Conservation (phyloP, 139 green algal species). For the Tetraselmis striata region DNA sequence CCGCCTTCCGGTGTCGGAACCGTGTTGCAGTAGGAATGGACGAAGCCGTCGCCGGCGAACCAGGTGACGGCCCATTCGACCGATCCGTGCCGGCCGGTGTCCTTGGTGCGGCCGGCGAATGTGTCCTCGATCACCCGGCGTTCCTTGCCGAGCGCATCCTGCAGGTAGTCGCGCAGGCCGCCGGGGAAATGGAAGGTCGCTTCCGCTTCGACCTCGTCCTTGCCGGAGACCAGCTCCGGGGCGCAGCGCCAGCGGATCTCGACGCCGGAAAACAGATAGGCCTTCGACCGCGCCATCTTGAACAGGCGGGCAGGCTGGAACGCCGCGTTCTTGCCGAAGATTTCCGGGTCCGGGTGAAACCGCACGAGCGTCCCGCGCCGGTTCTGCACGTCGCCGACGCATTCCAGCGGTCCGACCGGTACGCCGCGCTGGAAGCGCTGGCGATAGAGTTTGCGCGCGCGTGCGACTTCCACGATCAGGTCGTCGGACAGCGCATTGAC, state of each 20-base stretch:
- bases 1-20: no score
- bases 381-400: background rate
- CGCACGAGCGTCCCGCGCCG: slow-evolving; percentile 29
- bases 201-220: slow-evolving; percentile 20
- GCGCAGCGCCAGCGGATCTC: slow-evolving; percentile 9
- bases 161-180: slow-evolving; percentile 32
- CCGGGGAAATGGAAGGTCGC: slow-evolving; percentile 28
- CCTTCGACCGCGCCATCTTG: slow-evolving; percentile 36
- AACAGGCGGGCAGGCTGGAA: slow-evolving; percentile 31
- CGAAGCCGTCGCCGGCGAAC: no score
- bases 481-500: no score
- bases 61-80: no score
- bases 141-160: slow-evolving; percentile 35
- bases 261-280: slow-evolving; percentile 39
- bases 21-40: no score
- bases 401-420: background rate
- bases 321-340: slow-evolving; percentile 9
- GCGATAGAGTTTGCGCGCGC: background rate
- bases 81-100: no score
- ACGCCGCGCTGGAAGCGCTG: background rate
- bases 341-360: slow-evolving; percentile 33
- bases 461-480: slow-evolving; percentile 28
- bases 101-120: no score
- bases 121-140: no score
- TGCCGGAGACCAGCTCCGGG: no score